A percentile compares a stretch with the other conserved stretches of the same genome.
These are phyloP conservation scores for Clonostachys rosea DNA, from an alignment of 2,329 filamentous ascomycete species.

Conservation along the genomic window DNA sequence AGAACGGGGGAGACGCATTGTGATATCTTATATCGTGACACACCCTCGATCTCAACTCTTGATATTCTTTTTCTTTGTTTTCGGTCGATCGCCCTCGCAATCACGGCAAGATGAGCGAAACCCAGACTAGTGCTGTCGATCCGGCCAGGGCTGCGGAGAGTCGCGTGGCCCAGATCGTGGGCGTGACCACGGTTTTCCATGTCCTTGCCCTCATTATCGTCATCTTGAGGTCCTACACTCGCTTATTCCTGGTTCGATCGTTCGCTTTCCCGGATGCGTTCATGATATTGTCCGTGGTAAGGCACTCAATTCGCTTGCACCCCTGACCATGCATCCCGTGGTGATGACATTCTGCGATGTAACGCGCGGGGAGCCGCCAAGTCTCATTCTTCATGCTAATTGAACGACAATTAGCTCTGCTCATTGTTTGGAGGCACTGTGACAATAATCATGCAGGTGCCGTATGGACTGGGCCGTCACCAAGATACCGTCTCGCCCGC, in stretches of 20 bases:
- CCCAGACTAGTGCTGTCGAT: neutral
- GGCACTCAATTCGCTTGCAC: neutral
- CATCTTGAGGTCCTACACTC: constrained; percentile 8
- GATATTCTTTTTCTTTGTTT: no score
- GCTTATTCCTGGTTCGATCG: constrained; percentile 10
- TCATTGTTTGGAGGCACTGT: constrained; percentile 17
- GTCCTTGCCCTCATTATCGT: constrained; percentile 12
- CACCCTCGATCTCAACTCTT: no score
- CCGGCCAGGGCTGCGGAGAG: constrained; percentile 11
- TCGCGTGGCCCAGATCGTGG: constrained; percentile 13
- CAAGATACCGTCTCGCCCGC: constrained; percentile 21
- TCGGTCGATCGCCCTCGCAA: no score
- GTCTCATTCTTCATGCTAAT: neutral
- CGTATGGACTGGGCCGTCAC: constrained; percentile 41
- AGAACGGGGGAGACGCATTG: no score
- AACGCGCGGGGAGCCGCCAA: no score
- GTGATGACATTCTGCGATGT: no score
- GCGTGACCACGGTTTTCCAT: constrained; percentile 12
- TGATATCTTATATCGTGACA: no score
- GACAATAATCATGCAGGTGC: constrained; percentile 32
- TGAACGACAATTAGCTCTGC: constrained; percentile 12
- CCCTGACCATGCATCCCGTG: neutral
- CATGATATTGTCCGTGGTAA: constrained; percentile 17
- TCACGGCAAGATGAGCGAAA: no score
- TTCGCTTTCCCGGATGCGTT: constrained; percentile 18